A percentile compares a stretch with the other conserved stretches of the same genome.
Evolutionary conservation across 805 yeast species (phyloP).

Genomic region (Cyberlindnera lachancei): DNA sequence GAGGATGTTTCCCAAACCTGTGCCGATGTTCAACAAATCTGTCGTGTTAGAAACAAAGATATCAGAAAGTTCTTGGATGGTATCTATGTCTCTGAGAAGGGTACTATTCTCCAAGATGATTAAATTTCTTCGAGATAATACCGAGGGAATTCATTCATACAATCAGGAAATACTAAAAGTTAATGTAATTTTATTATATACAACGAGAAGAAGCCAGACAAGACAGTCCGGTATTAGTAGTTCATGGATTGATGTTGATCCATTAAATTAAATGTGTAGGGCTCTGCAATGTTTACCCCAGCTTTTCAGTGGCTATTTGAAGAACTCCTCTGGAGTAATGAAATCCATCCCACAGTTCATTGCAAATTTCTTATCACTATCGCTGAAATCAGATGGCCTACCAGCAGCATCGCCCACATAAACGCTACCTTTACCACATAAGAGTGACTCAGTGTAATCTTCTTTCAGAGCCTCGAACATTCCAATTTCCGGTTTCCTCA

Average conservation of each 20-base stretch:
- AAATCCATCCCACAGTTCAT: slow-evolving; percentile 44
- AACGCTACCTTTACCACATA: slow-evolving; percentile 40
- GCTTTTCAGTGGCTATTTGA: slow-evolving; percentile 19
- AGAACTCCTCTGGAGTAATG: slow-evolving; percentile 65
- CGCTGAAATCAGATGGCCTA: slow-evolving; percentile 67
- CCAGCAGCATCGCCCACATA: slow-evolving; percentile 99
- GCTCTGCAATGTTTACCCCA: too few relatives aligned
- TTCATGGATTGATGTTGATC: slow-evolving; percentile 3
- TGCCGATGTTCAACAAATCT: slow-evolving; percentile 96
- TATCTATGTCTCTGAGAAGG: slow-evolving; percentile 97
- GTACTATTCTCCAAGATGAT: slow-evolving; percentile 67
- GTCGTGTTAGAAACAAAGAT: slow-evolving; percentile 99
- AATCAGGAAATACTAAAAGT: too few relatives aligned
- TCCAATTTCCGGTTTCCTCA: slow-evolving; percentile 73
- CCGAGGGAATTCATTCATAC: background rate
- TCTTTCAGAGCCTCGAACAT: slow-evolving; percentile 57
- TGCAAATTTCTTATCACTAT: slow-evolving; percentile 72
- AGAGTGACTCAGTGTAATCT: slow-evolving; percentile 29
- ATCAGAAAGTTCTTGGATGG: slow-evolving; percentile 99
- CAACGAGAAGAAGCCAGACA: too few relatives aligned
- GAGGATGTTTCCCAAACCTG: slow-evolving; percentile 97
- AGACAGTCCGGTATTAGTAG: slow-evolving; percentile 1
- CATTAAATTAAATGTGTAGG: too few relatives aligned
- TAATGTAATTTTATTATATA: too few relatives aligned
- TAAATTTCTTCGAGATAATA: slow-evolving; percentile 15